Conservation (phyloP, 495 filamentous ascomycete genomes). For the Penicillium cosmopolitanum region DNA sequence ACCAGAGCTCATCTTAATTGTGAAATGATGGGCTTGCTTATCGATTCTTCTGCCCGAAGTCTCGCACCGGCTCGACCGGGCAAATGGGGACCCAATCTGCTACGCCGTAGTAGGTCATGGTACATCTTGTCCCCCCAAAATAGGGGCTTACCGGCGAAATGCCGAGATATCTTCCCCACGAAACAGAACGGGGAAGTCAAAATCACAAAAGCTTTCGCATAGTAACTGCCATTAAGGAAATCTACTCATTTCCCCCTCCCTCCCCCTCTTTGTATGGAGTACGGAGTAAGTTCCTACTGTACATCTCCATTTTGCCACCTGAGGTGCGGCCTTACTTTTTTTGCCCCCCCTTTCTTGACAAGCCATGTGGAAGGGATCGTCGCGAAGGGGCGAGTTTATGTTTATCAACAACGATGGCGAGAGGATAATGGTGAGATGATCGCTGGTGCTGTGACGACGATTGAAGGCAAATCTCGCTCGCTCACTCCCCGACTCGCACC, state of each 20-base stretch:
- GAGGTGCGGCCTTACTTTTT: slow-evolving; percentile 8
- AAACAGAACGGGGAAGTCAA: background rate
- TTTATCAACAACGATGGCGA: background rate
- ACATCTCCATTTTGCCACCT: slow-evolving; percentile 1
- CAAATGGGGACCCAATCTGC: background rate
- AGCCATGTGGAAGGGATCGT: slow-evolving; percentile 2
- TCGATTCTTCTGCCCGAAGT: background rate
- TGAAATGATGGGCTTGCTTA: too few relatives aligned
- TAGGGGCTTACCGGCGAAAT: slow-evolving; percentile 3
- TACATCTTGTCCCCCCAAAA: background rate
- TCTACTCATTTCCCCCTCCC: background rate
- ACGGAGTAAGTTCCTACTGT: too few relatives aligned
- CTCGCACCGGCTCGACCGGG: background rate
- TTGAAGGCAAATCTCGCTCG: background rate
- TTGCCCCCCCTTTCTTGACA: background rate
- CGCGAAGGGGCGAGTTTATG: background rate
- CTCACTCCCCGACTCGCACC: slow-evolving; percentile 55
- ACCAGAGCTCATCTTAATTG: background rate
- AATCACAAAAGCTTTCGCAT: background rate
- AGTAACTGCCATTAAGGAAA: background rate
- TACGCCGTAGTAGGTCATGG: background rate
- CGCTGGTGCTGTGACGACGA: background rate
- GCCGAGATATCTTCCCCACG: slow-evolving; percentile 6
- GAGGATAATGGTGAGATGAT: background rate
- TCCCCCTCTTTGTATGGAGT: too few relatives aligned